Percentiles rank a stretch among this genome's conserved stretches.
These are phyloP conservation scores for Fusarium napiforme DNA, from an alignment of 2,329 filamentous ascomycete species.

Conservation along the genomic window DNA sequence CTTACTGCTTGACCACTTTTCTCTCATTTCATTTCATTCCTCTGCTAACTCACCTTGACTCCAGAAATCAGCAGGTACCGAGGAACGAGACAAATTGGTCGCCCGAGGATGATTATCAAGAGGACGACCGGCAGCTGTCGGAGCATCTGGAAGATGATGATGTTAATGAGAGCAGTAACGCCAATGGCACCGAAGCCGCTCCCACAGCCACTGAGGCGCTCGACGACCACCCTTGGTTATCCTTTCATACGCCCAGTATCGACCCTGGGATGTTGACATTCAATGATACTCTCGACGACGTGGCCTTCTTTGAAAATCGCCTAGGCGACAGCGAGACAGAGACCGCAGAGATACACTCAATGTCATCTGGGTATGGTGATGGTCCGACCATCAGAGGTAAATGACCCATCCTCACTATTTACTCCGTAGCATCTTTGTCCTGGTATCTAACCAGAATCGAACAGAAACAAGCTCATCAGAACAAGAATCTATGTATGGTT, in stretches of 20 bases:
- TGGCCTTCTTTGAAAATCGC: neutral
- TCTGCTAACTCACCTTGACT: neutral
- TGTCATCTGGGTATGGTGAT: neutral
- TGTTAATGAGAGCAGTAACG: neutral
- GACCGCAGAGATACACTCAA: neutral
- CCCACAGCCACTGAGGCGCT: neutral
- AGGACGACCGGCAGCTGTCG: neutral
- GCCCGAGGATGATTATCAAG: neutral
- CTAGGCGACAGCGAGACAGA: neutral
- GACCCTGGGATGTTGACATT: neutral
- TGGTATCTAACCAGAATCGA: neutral
- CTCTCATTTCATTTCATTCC: neutral
- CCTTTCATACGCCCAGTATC: neutral
- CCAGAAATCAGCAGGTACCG: neutral
- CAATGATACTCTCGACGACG: neutral
- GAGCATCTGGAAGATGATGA: neutral
- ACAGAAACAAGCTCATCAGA: neutral
- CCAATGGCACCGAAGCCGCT: neutral
- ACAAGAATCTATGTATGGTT: neutral
- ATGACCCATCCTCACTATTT: neutral
- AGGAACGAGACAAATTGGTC: neutral
- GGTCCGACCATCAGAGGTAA: neutral
- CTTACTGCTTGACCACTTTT: too few relatives aligned
- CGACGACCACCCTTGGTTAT: neutral
- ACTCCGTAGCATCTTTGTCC: neutral